Conservation (phyloP, 2,329 filamentous ascomycete genomes). For the Iodosphaeria phyllophila region DNA sequence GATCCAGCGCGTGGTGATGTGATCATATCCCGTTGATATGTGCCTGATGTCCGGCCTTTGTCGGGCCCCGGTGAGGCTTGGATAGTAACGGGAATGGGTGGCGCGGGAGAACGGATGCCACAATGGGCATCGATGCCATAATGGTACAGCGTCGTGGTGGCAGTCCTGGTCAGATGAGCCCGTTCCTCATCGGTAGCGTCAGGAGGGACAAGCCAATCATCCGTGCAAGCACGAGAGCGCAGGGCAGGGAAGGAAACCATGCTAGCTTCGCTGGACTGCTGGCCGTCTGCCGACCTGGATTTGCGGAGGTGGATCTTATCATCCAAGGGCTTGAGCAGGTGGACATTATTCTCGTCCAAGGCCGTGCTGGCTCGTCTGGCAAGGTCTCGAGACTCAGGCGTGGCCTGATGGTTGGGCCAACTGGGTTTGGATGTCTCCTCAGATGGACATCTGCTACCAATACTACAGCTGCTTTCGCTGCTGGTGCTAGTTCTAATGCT, state of each 20-base stretch:
- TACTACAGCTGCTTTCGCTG: too few relatives aligned
- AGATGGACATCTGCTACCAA: too few relatives aligned
- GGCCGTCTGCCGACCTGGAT: too few relatives aligned
- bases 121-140: constrained; percentile 11
- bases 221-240: constrained; percentile 8
- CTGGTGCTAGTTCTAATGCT: too few relatives aligned
- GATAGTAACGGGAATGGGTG: constrained; percentile 2
- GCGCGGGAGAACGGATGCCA: constrained; percentile 3
- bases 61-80: background rate
- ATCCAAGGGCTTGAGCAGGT: too few relatives aligned
- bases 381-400: background rate
- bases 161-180: background rate
- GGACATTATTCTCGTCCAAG: background rate
- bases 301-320: too few relatives aligned
- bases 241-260: constrained; percentile 11
- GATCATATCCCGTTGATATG: too few relatives aligned
- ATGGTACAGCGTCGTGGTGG: constrained; percentile 5
- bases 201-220: constrained; percentile 11
- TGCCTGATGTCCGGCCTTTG: background rate
- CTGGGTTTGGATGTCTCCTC: background rate
- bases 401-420: background rate
- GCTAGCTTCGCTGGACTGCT: background rate
- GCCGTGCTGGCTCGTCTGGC: background rate
- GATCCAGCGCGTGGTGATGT: constrained; percentile 1
- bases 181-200: constrained; percentile 4